Base-by-base conservation (phyloP, 2,329 filamentous ascomycete genomes). In the Beauveria scarabaeidicola region DNA sequence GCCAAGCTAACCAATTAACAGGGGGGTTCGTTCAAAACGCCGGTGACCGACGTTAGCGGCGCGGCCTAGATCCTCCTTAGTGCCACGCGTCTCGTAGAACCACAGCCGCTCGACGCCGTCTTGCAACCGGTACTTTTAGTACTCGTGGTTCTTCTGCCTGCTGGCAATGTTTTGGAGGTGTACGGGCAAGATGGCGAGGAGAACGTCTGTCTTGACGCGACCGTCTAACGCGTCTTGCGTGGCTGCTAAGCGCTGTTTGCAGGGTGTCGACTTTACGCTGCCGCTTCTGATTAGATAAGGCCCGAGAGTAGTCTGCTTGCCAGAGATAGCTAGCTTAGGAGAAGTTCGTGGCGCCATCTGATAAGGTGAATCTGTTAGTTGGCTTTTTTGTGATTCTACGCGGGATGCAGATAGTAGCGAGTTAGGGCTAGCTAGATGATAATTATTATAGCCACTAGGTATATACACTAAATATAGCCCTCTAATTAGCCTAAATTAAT, bases 141-240 rank as follows among this genome's bases (percentile, higher is more conserved):
- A 68, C 41, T 68, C 69, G 0, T 69, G 63, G 27, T 65, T 69
- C 61, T 70, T 69, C 1, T 64, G 23, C n/a, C 58, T 50, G 17
- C 40, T 58, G 27, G 55, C 53, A 48, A 69, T 68, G 19, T 68
- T 66, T 48, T 43, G 55, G 0, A 67, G 29, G 58, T 67, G 66
- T 1, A 61, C 38, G 0, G 62, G 63, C 21, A 64, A 59, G 15
- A 69, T 69, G 5, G 67, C 51, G 0, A 69, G 50, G 0, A 69
- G 63, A 0, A 67, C 65, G 25, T 69, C 67, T 25, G 61, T 41
- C 19, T 58, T 17, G 7, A 57, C 46, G 27, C 44, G 54, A 15
- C 27, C 9, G 27, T 48, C 40, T 9, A 29, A 40, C 54, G 40
- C 50, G 50, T 52, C 32, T 8, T 13, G 4, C 13, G 11, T 13